Evolutionary conservation across 768 basidiomycete species (phyloP), one percentile per base, ranked within the genome.

Genomic region (Chiua virens): DNA sequence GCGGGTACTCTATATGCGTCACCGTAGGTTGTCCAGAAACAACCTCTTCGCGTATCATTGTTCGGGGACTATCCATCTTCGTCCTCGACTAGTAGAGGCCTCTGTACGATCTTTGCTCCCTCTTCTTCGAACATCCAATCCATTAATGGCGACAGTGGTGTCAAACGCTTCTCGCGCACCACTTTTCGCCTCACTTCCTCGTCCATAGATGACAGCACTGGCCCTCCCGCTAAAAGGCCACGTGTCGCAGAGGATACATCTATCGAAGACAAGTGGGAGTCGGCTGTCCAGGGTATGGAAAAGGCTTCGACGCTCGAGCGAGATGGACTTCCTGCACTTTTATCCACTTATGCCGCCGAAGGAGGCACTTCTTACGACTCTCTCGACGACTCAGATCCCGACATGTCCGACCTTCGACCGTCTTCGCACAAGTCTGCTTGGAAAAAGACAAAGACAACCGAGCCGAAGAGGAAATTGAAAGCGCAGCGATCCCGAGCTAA

Each of bases 311-410:
- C 71, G 25, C 74, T 73, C 5, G 74, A 76, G 15, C 66, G 75
- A 20, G 79, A 82, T 45, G 79, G 77, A 23, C 62, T 83, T 38
- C 80, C 81, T 0, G 73, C 74, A 7, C 60, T 76, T 10, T 45
- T 69, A 30, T 69, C 65, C 22, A 52, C 67, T 18, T 71, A 69
- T 30, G 61, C 68, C 25, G 45, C 58, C 3, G 34, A 54, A 2
- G 54, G 55, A 8, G 55, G 36, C 35, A 54, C n/a, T 32, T 68
- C 65, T 44, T 53, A 55, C 18, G 64, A 63, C 32, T 63, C 65
- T 32, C 59, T 57, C 35, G 65, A 66, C 32, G 65, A 66, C n/a
- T 58, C 65, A 0, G 65, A 66, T 21, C 40, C 42, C 5, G 65
- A 58, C 11, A 30, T 22, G 1, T 52, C 62, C 6, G 36, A 58